Conservation (phyloP, 371 early-diverging fungal genomes). For the Apophysomyces variabilis region DNA sequence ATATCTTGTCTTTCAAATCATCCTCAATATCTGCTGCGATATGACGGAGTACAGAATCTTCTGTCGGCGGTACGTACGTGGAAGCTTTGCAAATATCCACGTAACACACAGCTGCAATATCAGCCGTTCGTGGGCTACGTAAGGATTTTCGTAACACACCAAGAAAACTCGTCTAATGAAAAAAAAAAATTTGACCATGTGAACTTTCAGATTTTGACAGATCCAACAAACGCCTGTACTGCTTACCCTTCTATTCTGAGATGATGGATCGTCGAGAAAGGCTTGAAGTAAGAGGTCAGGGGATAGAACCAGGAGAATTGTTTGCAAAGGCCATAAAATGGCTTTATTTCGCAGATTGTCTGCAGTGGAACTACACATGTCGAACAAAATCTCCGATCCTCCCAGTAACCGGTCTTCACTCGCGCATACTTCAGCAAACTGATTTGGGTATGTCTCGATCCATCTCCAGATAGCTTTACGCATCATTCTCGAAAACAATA, state of each 20-base stretch:
- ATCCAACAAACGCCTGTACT: too few species aligned
- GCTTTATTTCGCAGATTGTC: constrained; percentile 68
- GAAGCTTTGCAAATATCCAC: constrained; percentile 82
- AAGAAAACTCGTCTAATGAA: constrained; percentile 63
- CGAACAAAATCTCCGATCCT: constrained; percentile 77
- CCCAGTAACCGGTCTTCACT: constrained; percentile 67
- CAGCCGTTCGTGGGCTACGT: constrained; percentile 61
- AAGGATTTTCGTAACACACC: constrained; percentile 68
- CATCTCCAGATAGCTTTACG: constrained; percentile 85
- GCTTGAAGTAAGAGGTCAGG: constrained; percentile 72
- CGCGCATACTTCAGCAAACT: constrained; percentile 70
- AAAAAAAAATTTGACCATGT: not conserved
- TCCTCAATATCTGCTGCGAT: constrained; percentile 76
- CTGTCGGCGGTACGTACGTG: constrained; percentile 69
- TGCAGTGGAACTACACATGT: constrained; percentile 68
- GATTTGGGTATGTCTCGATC: constrained; percentile 77
- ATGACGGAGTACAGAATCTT: constrained; percentile 65
- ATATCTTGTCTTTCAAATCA: constrained; percentile 75
- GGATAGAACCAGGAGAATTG: constrained; percentile 74
- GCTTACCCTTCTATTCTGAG: constrained; percentile 42
- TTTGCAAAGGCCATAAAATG: constrained; percentile 85
- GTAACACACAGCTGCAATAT: constrained; percentile 75
- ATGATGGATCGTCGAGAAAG: constrained; percentile 40
- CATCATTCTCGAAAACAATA: constrained; percentile 68
- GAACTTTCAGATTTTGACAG: not conserved